Evolutionary conservation across 768 basidiomycete species (phyloP).

Genomic region (Mycena pura): DNA sequence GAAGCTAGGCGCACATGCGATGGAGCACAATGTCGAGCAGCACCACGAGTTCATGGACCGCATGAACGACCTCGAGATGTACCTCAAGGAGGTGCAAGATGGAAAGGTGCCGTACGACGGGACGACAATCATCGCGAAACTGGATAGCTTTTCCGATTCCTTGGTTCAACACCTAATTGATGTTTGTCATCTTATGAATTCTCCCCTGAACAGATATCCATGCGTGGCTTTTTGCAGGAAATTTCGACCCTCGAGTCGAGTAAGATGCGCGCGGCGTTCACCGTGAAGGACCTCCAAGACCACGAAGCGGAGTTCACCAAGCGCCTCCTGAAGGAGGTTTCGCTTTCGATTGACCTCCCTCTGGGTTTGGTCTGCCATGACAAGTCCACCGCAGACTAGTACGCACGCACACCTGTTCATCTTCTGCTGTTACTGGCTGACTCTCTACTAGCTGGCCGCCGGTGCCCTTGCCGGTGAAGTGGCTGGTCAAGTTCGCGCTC

Average conservation of each 20-base stretch:
- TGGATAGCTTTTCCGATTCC: slow-evolving; percentile 35
- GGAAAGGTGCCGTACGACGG: slow-evolving; percentile 62
- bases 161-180: slow-evolving; percentile 36
- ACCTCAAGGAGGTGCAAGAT: slow-evolving; percentile 62
- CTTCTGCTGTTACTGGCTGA: not conserved
- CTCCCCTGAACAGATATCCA: not conserved
- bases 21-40: slow-evolving; percentile 35
- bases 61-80: slow-evolving; percentile 31
- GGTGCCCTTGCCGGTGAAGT: slow-evolving; percentile 32
- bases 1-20: slow-evolving; percentile 32
- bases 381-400: slow-evolving; percentile 33
- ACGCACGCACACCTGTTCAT: not conserved
- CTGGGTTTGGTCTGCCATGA: slow-evolving; percentile 29
- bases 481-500: slow-evolving; percentile 32
- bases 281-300: slow-evolving; percentile 32
- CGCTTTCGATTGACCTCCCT: slow-evolving; percentile 33
- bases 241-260: slow-evolving; percentile 33
- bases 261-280: slow-evolving; percentile 33
- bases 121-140: slow-evolving; percentile 26
- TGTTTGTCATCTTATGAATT: slow-evolving; percentile 18
- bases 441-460: slow-evolving; percentile 33
- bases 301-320: slow-evolving; percentile 30
- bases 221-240: slow-evolving; percentile 26
- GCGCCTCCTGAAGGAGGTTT: slow-evolving; percentile 25
- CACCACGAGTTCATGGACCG: slow-evolving; percentile 36